Percentiles rank a stretch among this genome's conserved stretches.
phyloP scores from a whole-genome alignment of 495 filamentous ascomycete species.

The Xylaria scruposa region DNA sequence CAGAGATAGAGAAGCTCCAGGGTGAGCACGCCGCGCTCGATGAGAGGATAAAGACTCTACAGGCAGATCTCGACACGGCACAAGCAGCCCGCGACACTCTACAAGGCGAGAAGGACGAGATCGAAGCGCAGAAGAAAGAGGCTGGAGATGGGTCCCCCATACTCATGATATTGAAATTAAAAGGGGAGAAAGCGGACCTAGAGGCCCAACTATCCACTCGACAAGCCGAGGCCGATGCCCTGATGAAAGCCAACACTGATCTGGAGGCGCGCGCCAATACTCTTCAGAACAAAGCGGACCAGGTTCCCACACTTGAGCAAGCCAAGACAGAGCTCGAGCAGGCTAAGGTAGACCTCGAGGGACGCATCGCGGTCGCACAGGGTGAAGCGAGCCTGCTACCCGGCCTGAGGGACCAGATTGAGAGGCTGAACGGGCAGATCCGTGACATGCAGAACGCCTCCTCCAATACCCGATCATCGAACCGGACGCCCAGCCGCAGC shows the following conservation, averaged over 20 bases:
- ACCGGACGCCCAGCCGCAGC: conserved; percentile 35
- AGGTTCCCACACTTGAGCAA: conserved; percentile 35
- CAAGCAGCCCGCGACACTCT: conserved; percentile 31
- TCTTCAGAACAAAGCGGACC: conserved; percentile 35
- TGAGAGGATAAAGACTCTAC: conserved; percentile 32
- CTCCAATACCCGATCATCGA: not conserved
- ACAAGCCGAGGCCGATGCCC: conserved; percentile 44
- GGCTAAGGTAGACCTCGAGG: conserved; percentile 23
- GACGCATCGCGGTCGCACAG: conserved; percentile 5
- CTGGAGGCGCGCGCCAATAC: conserved; percentile 36
- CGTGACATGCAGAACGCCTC: conserved; percentile 12
- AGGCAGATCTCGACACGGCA: conserved; percentile 34
- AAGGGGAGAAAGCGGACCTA: conserved; percentile 41
- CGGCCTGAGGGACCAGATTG: conserved; percentile 23
- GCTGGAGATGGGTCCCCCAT: conserved; percentile 30
- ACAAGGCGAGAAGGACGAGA: conserved; percentile 35
- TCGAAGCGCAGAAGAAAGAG: conserved; percentile 33
- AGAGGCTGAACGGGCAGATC: conserved; percentile 22
- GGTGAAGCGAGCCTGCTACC: conserved; percentile 18
- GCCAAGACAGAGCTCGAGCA: conserved; percentile 30
- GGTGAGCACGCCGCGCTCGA: conserved; percentile 36
- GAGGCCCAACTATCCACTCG: conserved; percentile 41
- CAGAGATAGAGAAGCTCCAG: conserved; percentile 25
- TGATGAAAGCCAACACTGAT: conserved; percentile 42
- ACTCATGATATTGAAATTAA: conserved; percentile 27